Conservation (phyloP, 2,329 filamentous ascomycete genomes). For the Fusarium sambucinum region DNA sequence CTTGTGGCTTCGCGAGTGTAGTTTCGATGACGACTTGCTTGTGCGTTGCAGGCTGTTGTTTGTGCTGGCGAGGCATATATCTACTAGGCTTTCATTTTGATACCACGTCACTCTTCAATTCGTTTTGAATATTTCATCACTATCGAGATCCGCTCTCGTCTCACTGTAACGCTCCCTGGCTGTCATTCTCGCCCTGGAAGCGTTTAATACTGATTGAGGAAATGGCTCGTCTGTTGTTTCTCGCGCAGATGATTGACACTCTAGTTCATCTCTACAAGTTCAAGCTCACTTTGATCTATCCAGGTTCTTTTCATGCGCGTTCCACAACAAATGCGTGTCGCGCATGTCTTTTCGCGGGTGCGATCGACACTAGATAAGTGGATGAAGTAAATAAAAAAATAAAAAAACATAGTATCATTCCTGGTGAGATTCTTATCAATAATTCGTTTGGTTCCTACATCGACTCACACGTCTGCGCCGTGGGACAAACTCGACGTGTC, state of each 20-base stretch:
- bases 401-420: conserved; percentile 13
- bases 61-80: conserved; percentile 45
- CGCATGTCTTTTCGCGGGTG: not conserved
- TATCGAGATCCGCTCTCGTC: not conserved
- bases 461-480: not conserved
- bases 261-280: conserved; percentile 3
- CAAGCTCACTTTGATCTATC: not conserved
- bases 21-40: conserved; percentile 38
- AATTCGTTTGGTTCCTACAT: not conserved
- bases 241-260: not conserved
- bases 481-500: conserved; percentile 16
- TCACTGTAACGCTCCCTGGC: conserved; percentile 11
- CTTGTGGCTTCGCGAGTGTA: conserved; percentile 28
- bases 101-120: conserved; percentile 48
- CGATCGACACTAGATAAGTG: not conserved
- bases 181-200: not conserved
- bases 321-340: not conserved
- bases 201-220: not conserved
- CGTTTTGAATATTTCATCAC: conserved; percentile 34
- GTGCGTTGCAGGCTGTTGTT: conserved; percentile 39
- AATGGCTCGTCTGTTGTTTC: not conserved
- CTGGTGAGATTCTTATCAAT: conserved; percentile 15
- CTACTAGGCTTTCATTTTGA: conserved; percentile 48
- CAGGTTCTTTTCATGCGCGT: conserved; percentile 15
- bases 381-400: conserved; percentile 16